phyloP scores from a whole-genome alignment of 164 flowering plant species.

The Piper longum region DNA sequence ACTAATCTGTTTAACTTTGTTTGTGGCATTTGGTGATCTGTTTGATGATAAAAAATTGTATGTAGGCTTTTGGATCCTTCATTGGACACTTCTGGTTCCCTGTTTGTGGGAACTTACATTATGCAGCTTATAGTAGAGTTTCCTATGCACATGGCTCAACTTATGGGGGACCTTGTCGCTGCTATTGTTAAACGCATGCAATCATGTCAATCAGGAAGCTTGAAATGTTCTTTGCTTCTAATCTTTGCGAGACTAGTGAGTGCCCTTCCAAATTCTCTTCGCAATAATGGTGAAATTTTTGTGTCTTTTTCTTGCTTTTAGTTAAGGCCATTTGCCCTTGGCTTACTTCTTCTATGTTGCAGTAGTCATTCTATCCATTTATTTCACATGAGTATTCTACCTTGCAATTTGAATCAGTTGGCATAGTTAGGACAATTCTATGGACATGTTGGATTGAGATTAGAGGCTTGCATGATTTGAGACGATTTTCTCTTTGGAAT shows the following conservation, averaged over 20 bases:
- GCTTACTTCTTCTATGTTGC: neutral
- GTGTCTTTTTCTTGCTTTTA: neutral
- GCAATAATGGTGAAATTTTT: neutral
- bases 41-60: neutral
- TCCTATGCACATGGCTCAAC: conserved; percentile 70
- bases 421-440: too few relatives aligned
- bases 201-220: conserved; percentile 59
- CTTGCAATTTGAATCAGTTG: too few relatives aligned
- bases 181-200: conserved; percentile 89
- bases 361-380: too few relatives aligned
- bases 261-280: neutral
- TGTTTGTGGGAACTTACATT: conserved; percentile 85
- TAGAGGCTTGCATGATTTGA: too few relatives aligned
- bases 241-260: conserved; percentile 88
- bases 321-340: neutral
- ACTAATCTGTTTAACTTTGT: too few relatives aligned
- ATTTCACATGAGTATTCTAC: too few relatives aligned
- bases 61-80: conserved; percentile 86
- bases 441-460: too few relatives aligned
- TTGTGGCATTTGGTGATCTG: too few relatives aligned
- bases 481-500: too few relatives aligned
- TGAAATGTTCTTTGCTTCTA: conserved; percentile 70
- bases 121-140: conserved; percentile 84
- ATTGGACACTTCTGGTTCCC: conserved; percentile 86
- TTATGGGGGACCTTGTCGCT: conserved; percentile 56